Conservation (phyloP, 2,329 filamentous ascomycete species). For the Calonectria leucothoes region DNA sequence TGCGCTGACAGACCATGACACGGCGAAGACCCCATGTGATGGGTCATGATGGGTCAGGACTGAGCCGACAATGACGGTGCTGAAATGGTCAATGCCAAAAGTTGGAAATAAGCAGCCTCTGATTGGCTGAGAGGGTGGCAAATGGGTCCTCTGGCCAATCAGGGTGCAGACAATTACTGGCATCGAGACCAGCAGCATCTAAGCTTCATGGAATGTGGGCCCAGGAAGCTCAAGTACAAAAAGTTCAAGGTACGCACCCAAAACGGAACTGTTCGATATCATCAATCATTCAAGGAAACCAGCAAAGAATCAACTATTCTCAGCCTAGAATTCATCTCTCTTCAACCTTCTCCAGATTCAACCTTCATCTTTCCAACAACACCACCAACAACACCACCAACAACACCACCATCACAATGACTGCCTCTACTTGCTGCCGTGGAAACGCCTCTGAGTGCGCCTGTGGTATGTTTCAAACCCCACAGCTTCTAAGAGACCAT, state of each 20-base stretch:
- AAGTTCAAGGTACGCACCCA: slow-evolving; percentile 31
- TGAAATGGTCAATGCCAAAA: not conserved
- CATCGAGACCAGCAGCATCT: not conserved
- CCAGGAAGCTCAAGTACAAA: slow-evolving; percentile 36
- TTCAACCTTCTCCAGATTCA: not conserved
- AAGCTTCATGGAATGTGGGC: slow-evolving; percentile 30
- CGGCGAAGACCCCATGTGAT: slow-evolving; percentile 8
- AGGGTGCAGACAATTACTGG: slow-evolving; percentile 26
- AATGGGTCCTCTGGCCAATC: not conserved
- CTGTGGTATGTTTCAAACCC: slow-evolving; percentile 61
- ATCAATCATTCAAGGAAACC: not conserved
- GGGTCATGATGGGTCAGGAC: slow-evolving; percentile 16
- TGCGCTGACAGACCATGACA: slow-evolving; percentile 16
- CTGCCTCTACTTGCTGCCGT: slow-evolving; percentile 66
- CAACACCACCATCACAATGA: slow-evolving; percentile 46
- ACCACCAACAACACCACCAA: slow-evolving; percentile 1
- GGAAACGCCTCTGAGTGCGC: slow-evolving; percentile 64
- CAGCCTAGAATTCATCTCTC: not conserved
- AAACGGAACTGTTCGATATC: not conserved
- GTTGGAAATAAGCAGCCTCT: slow-evolving; percentile 40
- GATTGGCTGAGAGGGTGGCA: slow-evolving; percentile 14
- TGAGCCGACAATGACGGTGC: not conserved
- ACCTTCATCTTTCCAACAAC: not conserved
- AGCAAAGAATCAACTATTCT: not conserved
- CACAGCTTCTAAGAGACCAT: not conserved